Evolutionary conservation across 257 asterid species (phyloP).

Genomic region (Solanum sparsipilum): DNA sequence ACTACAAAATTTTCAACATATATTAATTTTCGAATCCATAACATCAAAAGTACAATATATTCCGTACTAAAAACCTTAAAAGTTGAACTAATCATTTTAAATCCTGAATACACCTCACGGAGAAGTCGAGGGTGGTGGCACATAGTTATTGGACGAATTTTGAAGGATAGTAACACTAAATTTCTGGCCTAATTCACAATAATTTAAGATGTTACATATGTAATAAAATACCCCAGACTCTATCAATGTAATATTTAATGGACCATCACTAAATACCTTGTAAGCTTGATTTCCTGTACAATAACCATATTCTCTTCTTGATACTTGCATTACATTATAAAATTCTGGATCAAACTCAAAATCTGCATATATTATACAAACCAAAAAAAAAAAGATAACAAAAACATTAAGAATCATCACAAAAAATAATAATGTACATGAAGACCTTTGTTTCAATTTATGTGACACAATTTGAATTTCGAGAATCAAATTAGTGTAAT

Average conservation of each 20-base stretch:
- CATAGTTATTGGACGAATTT: background rate
- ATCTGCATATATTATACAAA: constrained; percentile 18
- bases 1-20: background rate
- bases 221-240: constrained; percentile 41
- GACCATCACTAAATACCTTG: constrained; percentile 36
- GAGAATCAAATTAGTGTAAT: background rate
- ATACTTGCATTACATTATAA: constrained; percentile 47
- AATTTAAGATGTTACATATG: constrained; percentile 42
- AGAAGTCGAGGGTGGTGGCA: background rate
- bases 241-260: constrained; percentile 14
- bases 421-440: no score
- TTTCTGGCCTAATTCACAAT: constrained; percentile 51
- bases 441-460: background rate
- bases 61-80: background rate
- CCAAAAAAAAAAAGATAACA: background rate
- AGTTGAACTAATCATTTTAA: background rate
- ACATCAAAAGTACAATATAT: background rate
- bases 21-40: background rate
- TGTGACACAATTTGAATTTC: background rate
- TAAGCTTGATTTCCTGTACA: constrained; percentile 42
- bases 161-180: constrained; percentile 26
- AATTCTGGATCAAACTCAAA: constrained; percentile 49
- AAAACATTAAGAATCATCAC: background rate
- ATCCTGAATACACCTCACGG: background rate
- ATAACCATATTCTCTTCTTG: constrained; percentile 31